Evolutionary conservation across 345 rosid species (phyloP), one percentile per base, ranked within the genome.

Genomic region (Kandelia obovata): DNA sequence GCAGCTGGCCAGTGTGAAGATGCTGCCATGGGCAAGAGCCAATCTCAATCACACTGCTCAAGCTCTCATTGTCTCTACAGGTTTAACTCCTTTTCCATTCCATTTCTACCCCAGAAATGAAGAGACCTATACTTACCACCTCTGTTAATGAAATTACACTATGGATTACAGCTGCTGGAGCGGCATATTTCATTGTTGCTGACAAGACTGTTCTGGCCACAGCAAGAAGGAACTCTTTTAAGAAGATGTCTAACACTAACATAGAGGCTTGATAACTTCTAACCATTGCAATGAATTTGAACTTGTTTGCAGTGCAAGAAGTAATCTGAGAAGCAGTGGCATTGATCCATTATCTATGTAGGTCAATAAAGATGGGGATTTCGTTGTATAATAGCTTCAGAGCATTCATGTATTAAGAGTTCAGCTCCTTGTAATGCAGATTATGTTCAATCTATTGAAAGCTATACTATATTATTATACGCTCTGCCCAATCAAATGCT

Each of bases 21-120:
- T 84, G 85, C 73, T 85, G 73, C 97, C 97, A 0, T 87, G 97
- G 98, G 98, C 97, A 2, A 91, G 86, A 65, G 89, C 85, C 57
- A 82, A 91, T 77, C 92, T 94, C 58, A 94, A 91, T 75, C 91
- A 75, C 82, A 86, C 97, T 21, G 97, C 97, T 69, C 98, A 94
- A 75, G 98, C 98, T 73, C 98, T 94, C 66, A 85, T 94, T 53
- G 69, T 94, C 64, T 91, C 95, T 64, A 79, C 89, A 73, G 90
- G 90, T 86, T 86, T 9, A 39, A 49, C 20, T 11, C 7, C 10
- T 43, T 13, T 43, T 43, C 49, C 17, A 43, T 43, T 43, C 19
- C 17, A 13, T 11, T 3, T 19, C 49, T 11, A 11, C 49, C 17
- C 49, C 0, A 55, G 3, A 21, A 55, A 25, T 9, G 25, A 55